These are phyloP conservation scores for Aaosphaeria pasadenensis DNA, from an alignment of 2,329 filamentous ascomycete genomes.

Conservation along the genomic window DNA sequence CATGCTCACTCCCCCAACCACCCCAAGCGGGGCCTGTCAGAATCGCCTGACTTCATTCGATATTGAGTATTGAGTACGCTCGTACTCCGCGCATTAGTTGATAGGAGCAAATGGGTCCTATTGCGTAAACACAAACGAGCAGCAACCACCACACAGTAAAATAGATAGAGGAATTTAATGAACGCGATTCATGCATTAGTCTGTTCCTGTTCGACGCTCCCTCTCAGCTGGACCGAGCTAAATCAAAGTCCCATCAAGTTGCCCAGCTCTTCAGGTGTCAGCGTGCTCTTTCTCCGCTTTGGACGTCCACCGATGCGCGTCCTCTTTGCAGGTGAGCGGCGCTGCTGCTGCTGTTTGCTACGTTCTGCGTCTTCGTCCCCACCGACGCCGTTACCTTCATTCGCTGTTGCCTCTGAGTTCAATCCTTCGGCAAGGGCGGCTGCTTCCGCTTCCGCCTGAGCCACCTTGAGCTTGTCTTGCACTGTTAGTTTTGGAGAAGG, in stretches of 20 bases:
- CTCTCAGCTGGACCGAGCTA: too few species aligned
- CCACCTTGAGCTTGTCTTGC: constrained; percentile 46
- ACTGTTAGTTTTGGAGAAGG: constrained; percentile 42
- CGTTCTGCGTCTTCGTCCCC: constrained; percentile 8
- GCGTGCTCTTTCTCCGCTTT: constrained; percentile 67
- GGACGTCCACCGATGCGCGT: constrained; percentile 56
- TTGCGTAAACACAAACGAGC: too few species aligned
- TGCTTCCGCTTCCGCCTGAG: constrained; percentile 44
- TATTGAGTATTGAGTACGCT: too few species aligned
- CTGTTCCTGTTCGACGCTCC: too few species aligned
- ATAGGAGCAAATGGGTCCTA: too few species aligned
- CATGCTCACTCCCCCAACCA: too few species aligned
- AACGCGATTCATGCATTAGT: too few species aligned
- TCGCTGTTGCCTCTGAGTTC: constrained; percentile 7
- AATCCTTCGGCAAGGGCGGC: constrained; percentile 31
- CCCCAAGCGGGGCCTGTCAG: too few species aligned
- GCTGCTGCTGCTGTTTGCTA: constrained; percentile 17
- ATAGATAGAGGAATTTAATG: too few species aligned
- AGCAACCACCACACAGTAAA: too few species aligned
- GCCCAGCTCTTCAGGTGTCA: constrained; percentile 73
- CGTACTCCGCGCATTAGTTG: too few species aligned
- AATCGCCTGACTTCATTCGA: too few species aligned
- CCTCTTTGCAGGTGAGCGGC: constrained; percentile 31
- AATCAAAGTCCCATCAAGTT: constrained; percentile 26
- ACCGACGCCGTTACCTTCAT: constrained; percentile 16